Evolutionary conservation across 2,329 filamentous ascomycete species (phyloP), one percentile per base, ranked within the genome.

Genomic region (Colletotrichum sp.): DNA sequence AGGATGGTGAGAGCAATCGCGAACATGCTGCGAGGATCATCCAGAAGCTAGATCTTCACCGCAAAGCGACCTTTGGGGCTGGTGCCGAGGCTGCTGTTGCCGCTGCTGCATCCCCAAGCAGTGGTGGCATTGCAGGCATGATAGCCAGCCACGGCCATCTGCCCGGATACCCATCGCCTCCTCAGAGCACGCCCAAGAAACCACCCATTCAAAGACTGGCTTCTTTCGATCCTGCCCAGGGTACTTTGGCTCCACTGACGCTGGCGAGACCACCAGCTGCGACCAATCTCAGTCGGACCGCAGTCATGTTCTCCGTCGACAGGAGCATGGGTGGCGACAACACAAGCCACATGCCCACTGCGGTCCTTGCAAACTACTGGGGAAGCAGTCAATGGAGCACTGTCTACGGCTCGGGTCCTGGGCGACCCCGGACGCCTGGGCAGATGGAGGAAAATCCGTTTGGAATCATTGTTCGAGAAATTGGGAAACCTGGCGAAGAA

Each of bases 351-450:
- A 92, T 98, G 84, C 95, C 96, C 2, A 94, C 94, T 66, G 95
- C 95, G 16, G 92, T 98, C 76, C 91, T 98, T 87, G 96, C 96
- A 36, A 98, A 98, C 82, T 91, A 97, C 71, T 98, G 96, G 96
- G 96, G 96, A 66, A 97, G 93, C 80, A 94, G 92, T 72, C 93
- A 96, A 62, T 98, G 96, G 95, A 84, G 82, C 58, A 80, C 82
- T 1, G 80, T 83, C 38, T 84, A 84, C 71, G 79, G 79, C 10
- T 78, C 80, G 12, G 76, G 78, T 12, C 79, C 80, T 26, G 77
- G 75, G 18, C 73, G 68, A 21, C 75, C 77, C 30, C 38, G 72
- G 8, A 77, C 75, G 26, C 77, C 77, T 9, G 76, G 70, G 43
- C 77, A 56, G 58, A 67, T 65, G 34, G 83, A 85, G 9, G 85